Percentiles rank a stretch among this genome's conserved stretches.
Evolutionary conservation across 2,329 filamentous ascomycete genomes (phyloP).

Genomic region (Penicillium sp.): DNA sequence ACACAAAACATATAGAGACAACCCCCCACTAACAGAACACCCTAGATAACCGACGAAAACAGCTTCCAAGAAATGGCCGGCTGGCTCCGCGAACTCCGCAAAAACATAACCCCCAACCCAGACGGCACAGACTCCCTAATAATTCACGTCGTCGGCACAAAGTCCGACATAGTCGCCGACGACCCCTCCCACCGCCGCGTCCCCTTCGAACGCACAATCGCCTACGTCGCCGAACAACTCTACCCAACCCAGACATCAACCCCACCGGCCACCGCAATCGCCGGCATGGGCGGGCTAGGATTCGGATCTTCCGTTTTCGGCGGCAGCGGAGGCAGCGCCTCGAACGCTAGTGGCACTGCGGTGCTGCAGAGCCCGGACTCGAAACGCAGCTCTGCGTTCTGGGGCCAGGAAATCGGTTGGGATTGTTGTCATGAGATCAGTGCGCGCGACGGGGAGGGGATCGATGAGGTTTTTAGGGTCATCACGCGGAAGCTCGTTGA

Average conservation of each 20-base stretch:
- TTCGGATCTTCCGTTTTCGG: constrained; percentile 18
- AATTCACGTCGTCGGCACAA: constrained; percentile 91
- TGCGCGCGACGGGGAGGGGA: constrained; percentile 88
- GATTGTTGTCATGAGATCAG: constrained; percentile 97
- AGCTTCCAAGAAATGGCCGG: constrained; percentile 90
- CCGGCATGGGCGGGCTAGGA: constrained; percentile 23
- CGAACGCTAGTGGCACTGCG: constrained; percentile 25
- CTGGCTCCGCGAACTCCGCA: constrained; percentile 81
- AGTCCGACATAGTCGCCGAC: constrained; percentile 81
- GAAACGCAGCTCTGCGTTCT: constrained; percentile 52
- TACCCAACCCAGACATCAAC: constrained; percentile 66
- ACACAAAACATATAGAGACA: no score
- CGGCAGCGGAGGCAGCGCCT: constrained; percentile 26
- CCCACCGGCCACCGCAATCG: constrained; percentile 60
- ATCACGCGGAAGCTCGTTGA: constrained; percentile 81
- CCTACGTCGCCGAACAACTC: constrained; percentile 89
- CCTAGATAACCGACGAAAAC: constrained; percentile 68
- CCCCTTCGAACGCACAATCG: constrained; percentile 91
- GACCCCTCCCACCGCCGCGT: constrained; percentile 77
- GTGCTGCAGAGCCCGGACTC: constrained; percentile 39
- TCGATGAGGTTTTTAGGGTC: constrained; percentile 93
- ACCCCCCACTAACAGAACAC: not conserved
- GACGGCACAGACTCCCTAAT: constrained; percentile 66
- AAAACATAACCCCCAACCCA: constrained; percentile 61
- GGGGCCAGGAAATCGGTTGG: constrained; percentile 92